Evolutionary conservation across 2,329 filamentous ascomycete species (phyloP), one percentile per base, ranked within the genome.

Genomic region (Xylariaceae sp.): DNA sequence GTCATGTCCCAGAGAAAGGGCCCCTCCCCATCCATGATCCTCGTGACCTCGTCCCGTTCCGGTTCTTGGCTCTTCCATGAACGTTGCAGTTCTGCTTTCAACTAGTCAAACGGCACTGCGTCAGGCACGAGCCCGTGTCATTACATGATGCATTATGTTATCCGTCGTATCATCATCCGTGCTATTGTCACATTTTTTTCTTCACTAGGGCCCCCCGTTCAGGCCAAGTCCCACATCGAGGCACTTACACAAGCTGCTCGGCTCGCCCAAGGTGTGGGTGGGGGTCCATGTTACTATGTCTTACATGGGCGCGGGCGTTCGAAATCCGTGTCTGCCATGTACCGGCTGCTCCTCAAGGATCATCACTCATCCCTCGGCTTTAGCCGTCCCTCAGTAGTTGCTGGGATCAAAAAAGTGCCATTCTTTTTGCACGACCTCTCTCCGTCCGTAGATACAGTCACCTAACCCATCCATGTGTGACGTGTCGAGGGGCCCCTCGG

Each of bases 391-490:
- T 51, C 57, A 44, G 49, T 57, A 18, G 17, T 30, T 55, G 44
- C 55, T 48, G 49, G 49, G 60, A 23, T 23, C 9, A 37, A 34
- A 34, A 8, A 8, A 30, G 53, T 39, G 18, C 10, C 5, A 8
- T 5, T 48, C 45, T 18, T 30, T 30, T 30, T 30, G 23, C 23
- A 30, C 23, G 23, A 30, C 23, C 23, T 30, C 23, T 30, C 23
- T 30, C 23, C 48, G n/a, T 13, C 17, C 9, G 3, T 30, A 18
- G 17, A 3, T 15, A 15, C 17, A 18, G 39, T 62, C 18, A 39
- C 53, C 58, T 62, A 56, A 58, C 60, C 60, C 55, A 62, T 51
- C 60, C 55, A 62, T 51, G 9, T 51, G 30, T 51, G 30, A 49
- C 47, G 47, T 49, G 47, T 49, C 47, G 17, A 8, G 23, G 23